Conservation (phyloP, 2,329 filamentous ascomycete species). For the Fonsecaea pugnacius region DNA sequence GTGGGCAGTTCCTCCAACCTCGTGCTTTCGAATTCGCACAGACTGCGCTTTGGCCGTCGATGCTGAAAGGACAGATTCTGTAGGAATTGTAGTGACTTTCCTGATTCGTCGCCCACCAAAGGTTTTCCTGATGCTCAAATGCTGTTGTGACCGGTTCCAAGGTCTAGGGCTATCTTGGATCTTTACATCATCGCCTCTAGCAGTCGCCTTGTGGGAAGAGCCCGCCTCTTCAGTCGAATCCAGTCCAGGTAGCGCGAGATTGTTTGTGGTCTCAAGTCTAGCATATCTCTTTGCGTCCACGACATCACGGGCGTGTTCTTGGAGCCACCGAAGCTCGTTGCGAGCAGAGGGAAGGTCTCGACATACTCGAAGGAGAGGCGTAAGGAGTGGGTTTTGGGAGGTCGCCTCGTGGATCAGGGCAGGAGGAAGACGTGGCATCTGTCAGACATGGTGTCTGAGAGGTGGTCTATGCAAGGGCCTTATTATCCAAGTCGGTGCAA, state of each 20-base stretch:
- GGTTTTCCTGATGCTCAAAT: neutral
- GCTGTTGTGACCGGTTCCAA: neutral
- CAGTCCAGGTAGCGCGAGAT: neutral
- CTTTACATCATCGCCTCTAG: neutral
- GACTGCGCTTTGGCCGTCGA: neutral
- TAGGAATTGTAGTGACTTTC: neutral
- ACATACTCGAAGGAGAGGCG: slow-evolving; percentile 50
- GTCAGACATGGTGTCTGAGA: slow-evolving; percentile 13
- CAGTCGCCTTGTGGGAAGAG: too few relatives aligned
- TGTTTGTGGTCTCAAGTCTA: neutral
- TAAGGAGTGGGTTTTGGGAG: slow-evolving; percentile 44
- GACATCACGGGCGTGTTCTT: slow-evolving; percentile 42
- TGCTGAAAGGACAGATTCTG: neutral
- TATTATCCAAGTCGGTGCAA: neutral
- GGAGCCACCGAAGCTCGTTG: slow-evolving; percentile 55
- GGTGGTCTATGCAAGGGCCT: neutral
- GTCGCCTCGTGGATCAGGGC: slow-evolving; percentile 45
- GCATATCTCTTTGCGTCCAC: slow-evolving; percentile 29
- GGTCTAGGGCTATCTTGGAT: neutral
- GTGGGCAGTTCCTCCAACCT: neutral
- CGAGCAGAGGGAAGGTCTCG: slow-evolving; percentile 50
- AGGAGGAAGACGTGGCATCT: slow-evolving; percentile 51
- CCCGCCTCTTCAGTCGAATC: neutral
- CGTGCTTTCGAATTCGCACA: neutral
- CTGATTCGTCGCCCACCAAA: neutral